These are phyloP conservation scores for Actinomortierella wolfii DNA, from an alignment of 371 early-diverging fungal species.

Conservation along the genomic window DNA sequence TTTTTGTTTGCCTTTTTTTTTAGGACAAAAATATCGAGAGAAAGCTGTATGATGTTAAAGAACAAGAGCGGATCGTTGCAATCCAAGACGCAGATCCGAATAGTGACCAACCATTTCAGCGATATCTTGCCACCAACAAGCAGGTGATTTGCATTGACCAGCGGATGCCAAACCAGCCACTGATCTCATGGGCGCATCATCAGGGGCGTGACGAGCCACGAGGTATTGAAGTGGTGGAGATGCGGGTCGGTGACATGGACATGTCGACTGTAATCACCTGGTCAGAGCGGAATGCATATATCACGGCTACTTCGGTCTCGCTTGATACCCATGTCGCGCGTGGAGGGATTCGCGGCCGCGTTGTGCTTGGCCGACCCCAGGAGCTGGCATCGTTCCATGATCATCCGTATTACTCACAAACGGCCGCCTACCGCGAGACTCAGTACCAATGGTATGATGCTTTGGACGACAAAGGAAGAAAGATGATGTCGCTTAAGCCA, in stretches of 20 bases:
- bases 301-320: constrained; percentile 16
- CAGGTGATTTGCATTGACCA: constrained; percentile 41
- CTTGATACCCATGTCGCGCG: no score
- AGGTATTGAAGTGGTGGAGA: constrained; percentile 30
- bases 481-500: constrained; percentile 21
- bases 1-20: not conserved
- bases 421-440: constrained; percentile 22
- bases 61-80: constrained; percentile 15
- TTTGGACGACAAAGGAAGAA: not conserved
- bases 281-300: constrained; percentile 27
- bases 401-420: constrained; percentile 33
- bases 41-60: constrained; percentile 9
- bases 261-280: constrained; percentile 23
- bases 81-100: constrained; percentile 21
- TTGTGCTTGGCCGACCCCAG: constrained; percentile 20
- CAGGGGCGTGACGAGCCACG: constrained; percentile 25
- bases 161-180: constrained; percentile 24
- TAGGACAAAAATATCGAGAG: constrained; percentile 11
- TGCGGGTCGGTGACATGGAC: not conserved
- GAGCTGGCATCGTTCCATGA: constrained; percentile 28
- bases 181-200: constrained; percentile 36
- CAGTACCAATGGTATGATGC: constrained; percentile 5
- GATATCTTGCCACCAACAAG: constrained; percentile 28
- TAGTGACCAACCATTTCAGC: constrained; percentile 21
- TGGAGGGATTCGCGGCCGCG: not conserved